Base-by-base conservation (phyloP, 345 rosid species). In the Lumnitzera racemosa region DNA sequence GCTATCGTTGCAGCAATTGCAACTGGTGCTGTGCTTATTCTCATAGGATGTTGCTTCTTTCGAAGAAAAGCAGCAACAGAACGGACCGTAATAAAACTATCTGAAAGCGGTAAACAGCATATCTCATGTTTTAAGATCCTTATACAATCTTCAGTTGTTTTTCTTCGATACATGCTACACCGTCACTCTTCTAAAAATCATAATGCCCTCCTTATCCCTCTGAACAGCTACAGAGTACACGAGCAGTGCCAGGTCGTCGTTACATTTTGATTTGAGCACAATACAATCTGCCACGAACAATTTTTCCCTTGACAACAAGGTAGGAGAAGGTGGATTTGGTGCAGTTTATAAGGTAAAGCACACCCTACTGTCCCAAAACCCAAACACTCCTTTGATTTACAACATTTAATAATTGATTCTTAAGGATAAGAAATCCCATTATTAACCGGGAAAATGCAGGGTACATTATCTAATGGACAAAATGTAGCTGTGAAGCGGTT, bases 311-410 rank as follows among this genome's bases (percentile, higher is more conserved):
- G 56, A 72, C n/a, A 82, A 84, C 58, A 79, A 79, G 66, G 71
- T 86, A 53, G 96, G 96, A 48, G 76, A 65, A 56, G 96, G 96
- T 29, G 96, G 91, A 58, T 85, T 83, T 61, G 86, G 92, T 53
- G 86, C 60, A 47, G 92, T 88, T 69, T 86, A 74, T 72, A 74
- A 74, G 87, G 90, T 83, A 72, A 10, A 24, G 24, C 15, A 36
- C 12, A 5, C 13, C 49, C n/a, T n/a, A 3, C 9, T 46, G 15
- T 17, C 13, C 24, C 49, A 15, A 24, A 27, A 36, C 43, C 1
- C 43, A 36, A 36, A 36, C 9, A 36, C 11, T 1, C 43, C 15
- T 12, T 2, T 36, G 43, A 36, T 36, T 36, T 36, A 36, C 43
- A 4, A 36, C 11, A 36, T 36, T 36, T 9, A 36, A 36, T 36